Base-by-base conservation (phyloP, 1,284 basidiomycete species). In the Pseudozyma sp. region DNA sequence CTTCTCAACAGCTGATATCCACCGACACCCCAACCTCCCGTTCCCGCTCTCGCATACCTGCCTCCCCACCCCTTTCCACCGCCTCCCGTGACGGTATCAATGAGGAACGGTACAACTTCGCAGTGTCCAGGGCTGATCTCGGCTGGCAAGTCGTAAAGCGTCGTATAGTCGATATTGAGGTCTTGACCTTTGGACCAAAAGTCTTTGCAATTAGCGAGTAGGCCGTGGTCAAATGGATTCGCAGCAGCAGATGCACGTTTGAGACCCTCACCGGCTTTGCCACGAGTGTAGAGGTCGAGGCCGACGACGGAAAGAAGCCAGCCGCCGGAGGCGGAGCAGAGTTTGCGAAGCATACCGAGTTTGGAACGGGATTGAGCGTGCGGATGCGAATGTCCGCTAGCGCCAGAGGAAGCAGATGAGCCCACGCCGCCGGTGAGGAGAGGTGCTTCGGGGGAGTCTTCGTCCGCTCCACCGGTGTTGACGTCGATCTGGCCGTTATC, bases 141-240 rank as follows among this genome's bases (percentile, higher is more conserved):
- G 1, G 59, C 52, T 3, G 83, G 82, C 0, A 99, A 89, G 83
- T 97, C 95, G 85, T 95, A 97, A 82, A 99, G 84, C 70, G 89
- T 87, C 49, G 92, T 91, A 86, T 98, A 99, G 85, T 96, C 92
- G 31, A 99, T 91, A 1, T 92, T 93, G 6, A 97, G 86, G 85
- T 93, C 92, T 65, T 88, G 87, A 19, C 94, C 94, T 55, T 89
- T 89, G 49, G 91, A 90, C 96, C 96, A 99, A 85, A 99, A 99
- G 86, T 99, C 96, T 48, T 70, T 59, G 86, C 97, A 99, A 85
- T 99, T 99, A 77, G 89, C 88, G 14, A 91, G 84, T 13, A 92
- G 53, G 2, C 96, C 96, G 25, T 92, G 82, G 86, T 97, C 93
- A 86, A 99, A 99, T 43, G 97, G 97, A 86, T 99, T 99, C 55